Conservation (phyloP, 75 land plant genomes). For the Cryptomeria japonica region DNA sequence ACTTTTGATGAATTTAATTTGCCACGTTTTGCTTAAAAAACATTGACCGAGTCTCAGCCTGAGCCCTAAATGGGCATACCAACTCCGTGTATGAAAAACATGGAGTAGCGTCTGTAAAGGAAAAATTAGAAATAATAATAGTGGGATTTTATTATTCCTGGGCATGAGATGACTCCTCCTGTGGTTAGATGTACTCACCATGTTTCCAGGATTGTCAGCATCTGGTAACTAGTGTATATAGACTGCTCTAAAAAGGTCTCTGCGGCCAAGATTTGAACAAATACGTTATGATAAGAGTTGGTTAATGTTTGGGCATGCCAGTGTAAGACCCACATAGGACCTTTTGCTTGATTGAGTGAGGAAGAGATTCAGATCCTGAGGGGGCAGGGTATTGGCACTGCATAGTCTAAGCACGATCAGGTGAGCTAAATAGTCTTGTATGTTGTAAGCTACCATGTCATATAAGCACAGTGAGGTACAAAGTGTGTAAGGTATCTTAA, state of each 20-base stretch:
- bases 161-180: neutral
- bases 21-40: neutral
- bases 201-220: neutral
- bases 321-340: neutral
- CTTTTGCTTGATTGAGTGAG: neutral
- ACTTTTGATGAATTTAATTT: too few species aligned
- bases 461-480: neutral
- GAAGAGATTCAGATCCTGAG: neutral
- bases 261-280: neutral
- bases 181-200: neutral
- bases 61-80: neutral
- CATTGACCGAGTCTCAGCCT: too few species aligned
- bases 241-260: neutral
- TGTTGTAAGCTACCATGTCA: neutral
- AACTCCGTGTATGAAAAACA: too few species aligned
- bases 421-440: neutral
- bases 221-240: neutral
- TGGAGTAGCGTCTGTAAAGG: neutral
- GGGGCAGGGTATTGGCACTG: neutral
- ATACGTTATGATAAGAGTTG: neutral
- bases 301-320: neutral
- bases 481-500: neutral
- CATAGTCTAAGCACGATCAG: neutral
- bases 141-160: neutral
- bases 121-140: neutral